These are phyloP conservation scores for Beauveria sp. DNA, from an alignment of 2,329 filamentous ascomycete genomes.

Conservation along the genomic window DNA sequence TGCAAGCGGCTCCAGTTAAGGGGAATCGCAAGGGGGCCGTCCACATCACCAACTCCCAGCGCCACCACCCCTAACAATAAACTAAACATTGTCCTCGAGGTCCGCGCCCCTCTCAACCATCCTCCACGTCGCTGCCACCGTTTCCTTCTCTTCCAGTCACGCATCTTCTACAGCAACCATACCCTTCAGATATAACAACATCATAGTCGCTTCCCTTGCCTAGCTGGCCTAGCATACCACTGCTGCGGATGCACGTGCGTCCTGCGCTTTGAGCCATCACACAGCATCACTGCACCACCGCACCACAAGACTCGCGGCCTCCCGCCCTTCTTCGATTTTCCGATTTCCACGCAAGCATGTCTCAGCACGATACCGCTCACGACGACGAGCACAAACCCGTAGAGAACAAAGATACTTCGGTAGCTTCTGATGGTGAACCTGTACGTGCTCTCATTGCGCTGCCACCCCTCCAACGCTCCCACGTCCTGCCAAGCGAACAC, in stretches of 20 bases:
- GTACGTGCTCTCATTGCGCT: not conserved
- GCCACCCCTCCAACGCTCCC: not conserved
- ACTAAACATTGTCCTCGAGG: conserved; percentile 7
- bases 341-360: conserved; percentile 13
- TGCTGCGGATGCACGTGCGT: conserved; percentile 9
- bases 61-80: conserved; percentile 7
- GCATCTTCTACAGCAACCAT: conserved; percentile 7
- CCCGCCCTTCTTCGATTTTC: not conserved
- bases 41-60: conserved; percentile 10
- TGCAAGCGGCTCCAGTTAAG: conserved; percentile 3
- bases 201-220: not conserved
- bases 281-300: not conserved
- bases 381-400: conserved; percentile 7
- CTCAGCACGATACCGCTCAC: conserved; percentile 14
- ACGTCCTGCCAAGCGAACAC: not conserved
- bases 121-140: not conserved
- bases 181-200: conserved; percentile 9
- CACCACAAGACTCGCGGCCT: not conserved
- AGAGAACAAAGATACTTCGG: not conserved
- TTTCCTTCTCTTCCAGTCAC: not conserved
- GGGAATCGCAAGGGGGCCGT: conserved; percentile 10
- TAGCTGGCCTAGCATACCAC: conserved; percentile 9
- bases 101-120: conserved; percentile 2
- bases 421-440: not conserved
- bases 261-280: not conserved